Base-by-base conservation (phyloP, 1,284 basidiomycete genomes). In the Rhodofomes roseus region DNA sequence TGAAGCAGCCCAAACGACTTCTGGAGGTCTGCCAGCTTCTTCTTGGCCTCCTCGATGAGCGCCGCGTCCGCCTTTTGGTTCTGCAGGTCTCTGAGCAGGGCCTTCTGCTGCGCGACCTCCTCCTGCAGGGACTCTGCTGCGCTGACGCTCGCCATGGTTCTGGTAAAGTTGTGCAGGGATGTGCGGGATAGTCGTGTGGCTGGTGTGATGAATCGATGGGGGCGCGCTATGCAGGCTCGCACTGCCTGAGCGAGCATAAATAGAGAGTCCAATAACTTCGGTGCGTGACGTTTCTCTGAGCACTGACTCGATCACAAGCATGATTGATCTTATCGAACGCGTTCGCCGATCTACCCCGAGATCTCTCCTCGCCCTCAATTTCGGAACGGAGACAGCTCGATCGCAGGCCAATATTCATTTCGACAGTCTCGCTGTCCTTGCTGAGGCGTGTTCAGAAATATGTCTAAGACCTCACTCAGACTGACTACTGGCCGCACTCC, bases 21-120 rank as follows among this genome's bases (percentile, higher is more conserved):
- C 77, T 89, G 89, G 60, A 92, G 74, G 44, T 92, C 88, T 1
- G 84, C 83, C 12, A 92, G 78, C 60, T 79, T 84, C 76, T 87
- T 87, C 76, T 81, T 87, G 14, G 82, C 82, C 52, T 84, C 84
- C 29, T 89, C 85, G n/a, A 90, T 66, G 11, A 75, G 69, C 14
- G 77, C 68, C 2, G 76, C 63, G 57, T 84, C 81, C 1, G 81
- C 79, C 56, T 78, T 78, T 62, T 85, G 79, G 41, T 81, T 73
- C 56, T 84, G 76, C 37, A 92, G 81, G 54, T 85, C 80, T 68
- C 84, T 84, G 66, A 89, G 78, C 18, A 81, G 71, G 11, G 78
- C 70, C 12, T 77, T 84, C 66, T 86, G 83, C 46, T 77, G 70
- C 6, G 77, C 72, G 65, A 90, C 82, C 65, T 87, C 80, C 48